These are phyloP conservation scores for Ilyonectria mors-panacis DNA, from an alignment of 2,329 filamentous ascomycete species.

Conservation along the genomic window DNA sequence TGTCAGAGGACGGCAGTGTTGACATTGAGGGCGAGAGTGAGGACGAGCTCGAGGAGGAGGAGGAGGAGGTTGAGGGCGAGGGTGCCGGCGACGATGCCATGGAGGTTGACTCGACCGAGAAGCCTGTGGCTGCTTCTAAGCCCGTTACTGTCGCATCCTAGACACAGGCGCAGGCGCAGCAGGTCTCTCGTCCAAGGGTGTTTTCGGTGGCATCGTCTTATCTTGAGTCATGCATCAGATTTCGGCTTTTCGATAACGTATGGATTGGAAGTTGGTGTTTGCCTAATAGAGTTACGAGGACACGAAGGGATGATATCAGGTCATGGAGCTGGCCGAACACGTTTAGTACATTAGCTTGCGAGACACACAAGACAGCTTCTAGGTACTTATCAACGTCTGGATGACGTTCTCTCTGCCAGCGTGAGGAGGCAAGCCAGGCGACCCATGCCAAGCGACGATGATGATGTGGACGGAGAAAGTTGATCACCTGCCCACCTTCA, in stretches of 20 bases:
- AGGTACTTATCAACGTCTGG: constrained; percentile 9
- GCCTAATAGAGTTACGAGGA: constrained; percentile 51
- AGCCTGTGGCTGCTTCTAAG: constrained; percentile 53
- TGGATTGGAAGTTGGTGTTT: constrained; percentile 38
- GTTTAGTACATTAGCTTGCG: constrained; percentile 33
- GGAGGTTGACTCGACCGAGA: constrained; percentile 64
- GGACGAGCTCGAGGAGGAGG: constrained; percentile 79
- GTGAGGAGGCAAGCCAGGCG: not conserved
- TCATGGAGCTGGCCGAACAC: constrained; percentile 35
- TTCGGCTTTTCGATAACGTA: constrained; percentile 39
- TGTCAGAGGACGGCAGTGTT: constrained; percentile 82
- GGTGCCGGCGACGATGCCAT: constrained; percentile 60
- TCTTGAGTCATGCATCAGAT: constrained; percentile 33
- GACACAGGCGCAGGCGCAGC: constrained; percentile 3
- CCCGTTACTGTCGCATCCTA: constrained; percentile 56
- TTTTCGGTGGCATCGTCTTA: constrained; percentile 35
- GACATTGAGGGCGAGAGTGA: constrained; percentile 85
- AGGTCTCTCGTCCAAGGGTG: constrained; percentile 12
- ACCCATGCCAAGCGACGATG: not conserved
- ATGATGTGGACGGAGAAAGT: not conserved
- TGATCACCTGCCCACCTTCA: constrained; percentile 3
- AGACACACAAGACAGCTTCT: constrained; percentile 19
- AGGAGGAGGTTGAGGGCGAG: constrained; percentile 59
- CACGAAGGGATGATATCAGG: constrained; percentile 50
- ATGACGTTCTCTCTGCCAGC: not conserved